Evolutionary conservation across 176 grass and related monocot genomes (phyloP).

Genomic region (Carex scoparia): DNA sequence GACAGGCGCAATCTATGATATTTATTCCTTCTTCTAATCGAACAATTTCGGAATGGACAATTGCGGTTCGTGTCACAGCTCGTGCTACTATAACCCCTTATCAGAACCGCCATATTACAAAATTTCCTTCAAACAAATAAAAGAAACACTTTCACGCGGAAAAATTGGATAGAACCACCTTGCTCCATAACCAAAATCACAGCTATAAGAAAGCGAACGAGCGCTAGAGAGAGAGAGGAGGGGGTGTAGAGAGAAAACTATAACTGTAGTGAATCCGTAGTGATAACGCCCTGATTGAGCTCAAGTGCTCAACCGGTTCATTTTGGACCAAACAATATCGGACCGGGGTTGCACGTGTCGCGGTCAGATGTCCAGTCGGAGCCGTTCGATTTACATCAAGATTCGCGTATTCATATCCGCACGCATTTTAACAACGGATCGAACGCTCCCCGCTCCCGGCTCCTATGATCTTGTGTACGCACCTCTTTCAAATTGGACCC

Average conservation of each 20-base stretch:
- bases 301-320: background rate
- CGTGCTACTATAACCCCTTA: slow-evolving; percentile 45
- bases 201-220: background rate
- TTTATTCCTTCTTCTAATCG: background rate
- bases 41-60: background rate
- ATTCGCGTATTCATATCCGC: too few species aligned
- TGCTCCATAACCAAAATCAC: background rate
- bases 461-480: background rate
- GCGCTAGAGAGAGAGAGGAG: background rate
- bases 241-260: background rate
- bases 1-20: background rate
- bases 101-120: slow-evolving; percentile 35
- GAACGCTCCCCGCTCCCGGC: too few species aligned
- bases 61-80: slow-evolving; percentile 10
- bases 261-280: background rate
- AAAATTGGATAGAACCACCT: background rate
- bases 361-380: too few species aligned
- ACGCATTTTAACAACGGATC: too few species aligned
- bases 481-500: background rate
- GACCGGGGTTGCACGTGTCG: background rate
- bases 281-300: background rate
- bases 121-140: background rate
- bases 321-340: background rate
- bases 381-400: too few species aligned
- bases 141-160: background rate